phyloP scores from a whole-genome alignment of 768 basidiomycete genomes.

The Leucosporidium scottii region DNA sequence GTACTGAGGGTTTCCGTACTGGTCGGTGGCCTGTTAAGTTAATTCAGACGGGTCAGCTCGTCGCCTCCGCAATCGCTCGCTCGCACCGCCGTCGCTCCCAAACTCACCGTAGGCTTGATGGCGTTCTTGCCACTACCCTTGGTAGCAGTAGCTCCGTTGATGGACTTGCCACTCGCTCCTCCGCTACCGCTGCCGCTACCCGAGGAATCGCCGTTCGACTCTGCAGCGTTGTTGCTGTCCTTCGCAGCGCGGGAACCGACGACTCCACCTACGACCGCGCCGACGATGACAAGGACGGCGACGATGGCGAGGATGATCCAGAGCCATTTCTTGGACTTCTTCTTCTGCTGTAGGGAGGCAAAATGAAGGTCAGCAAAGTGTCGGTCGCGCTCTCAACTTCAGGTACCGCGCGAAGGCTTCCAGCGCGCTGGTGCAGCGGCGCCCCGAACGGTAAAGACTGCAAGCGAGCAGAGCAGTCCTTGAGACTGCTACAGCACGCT shows the following conservation, averaged over 20 bases:
- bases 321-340: conserved; percentile 46
- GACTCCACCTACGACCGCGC: conserved; percentile 60
- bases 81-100: background rate
- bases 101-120: conserved; percentile 73
- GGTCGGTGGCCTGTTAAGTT: conserved; percentile 21
- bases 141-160: conserved; percentile 68
- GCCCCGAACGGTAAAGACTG: no score
- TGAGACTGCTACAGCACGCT: no score
- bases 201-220: conserved; percentile 32
- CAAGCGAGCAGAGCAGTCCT: no score
- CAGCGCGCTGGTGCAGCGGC: no score
- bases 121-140: conserved; percentile 73
- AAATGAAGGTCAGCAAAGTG: no score
- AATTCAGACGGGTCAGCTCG: background rate
- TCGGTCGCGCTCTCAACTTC: no score
- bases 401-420: no score
- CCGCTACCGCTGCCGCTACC: conserved; percentile 21
- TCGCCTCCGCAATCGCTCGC: background rate
- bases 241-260: conserved; percentile 59
- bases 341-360: no score
- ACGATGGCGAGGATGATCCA: conserved; percentile 55
- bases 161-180: conserved; percentile 44
- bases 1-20: conserved; percentile 37
- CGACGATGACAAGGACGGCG: conserved; percentile 43
- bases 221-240: conserved; percentile 41